A percentile compares a stretch with the other conserved stretches of the same genome.
Evolutionary conservation across 2,329 filamentous ascomycete genomes (phyloP).

Genomic region (Anisogramma anomala): DNA sequence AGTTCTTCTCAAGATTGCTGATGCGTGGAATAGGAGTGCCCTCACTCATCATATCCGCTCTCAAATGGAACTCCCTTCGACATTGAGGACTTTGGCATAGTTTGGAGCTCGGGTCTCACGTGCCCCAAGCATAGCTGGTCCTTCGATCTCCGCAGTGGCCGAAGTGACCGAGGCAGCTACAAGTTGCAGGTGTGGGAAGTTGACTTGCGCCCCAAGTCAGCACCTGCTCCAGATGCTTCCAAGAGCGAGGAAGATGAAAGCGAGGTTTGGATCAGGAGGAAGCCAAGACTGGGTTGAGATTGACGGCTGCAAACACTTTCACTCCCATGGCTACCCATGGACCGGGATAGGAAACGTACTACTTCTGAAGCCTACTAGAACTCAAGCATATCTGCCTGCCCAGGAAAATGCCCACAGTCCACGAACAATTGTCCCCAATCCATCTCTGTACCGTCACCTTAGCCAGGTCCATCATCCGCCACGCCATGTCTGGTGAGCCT

Average conservation of each 20-base stretch:
- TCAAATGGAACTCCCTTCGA: slow-evolving; percentile 12
- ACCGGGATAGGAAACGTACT: too few species aligned
- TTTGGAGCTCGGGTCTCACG: slow-evolving; percentile 11
- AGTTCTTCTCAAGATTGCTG: background rate
- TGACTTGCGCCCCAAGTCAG: slow-evolving; percentile 6
- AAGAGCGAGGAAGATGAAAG: background rate
- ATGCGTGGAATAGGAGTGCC: slow-evolving; percentile 5
- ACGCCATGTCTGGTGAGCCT: background rate
- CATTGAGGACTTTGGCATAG: slow-evolving; percentile 14
- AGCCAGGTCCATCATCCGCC: background rate
- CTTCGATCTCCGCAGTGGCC: slow-evolving; percentile 9
- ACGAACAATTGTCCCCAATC: background rate
- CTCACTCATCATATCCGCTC: slow-evolving; percentile 13
- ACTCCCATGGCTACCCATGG: too few species aligned
- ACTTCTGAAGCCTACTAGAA: slow-evolving; percentile 12
- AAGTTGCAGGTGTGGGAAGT: slow-evolving; percentile 13
- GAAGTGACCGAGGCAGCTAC: slow-evolving; percentile 11
- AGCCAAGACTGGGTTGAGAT: slow-evolving; percentile 10
- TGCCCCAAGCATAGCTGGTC: slow-evolving; percentile 14
- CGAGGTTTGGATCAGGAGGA: slow-evolving; percentile 14
- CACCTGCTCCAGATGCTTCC: background rate
- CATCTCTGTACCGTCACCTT: background rate
- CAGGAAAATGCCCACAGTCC: background rate
- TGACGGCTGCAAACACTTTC: background rate
- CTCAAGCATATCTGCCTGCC: background rate